Evolutionary conservation across 805 yeast species (phyloP), one percentile per base, ranked within the genome.

Genomic region (Candida coquimbonensis): DNA sequence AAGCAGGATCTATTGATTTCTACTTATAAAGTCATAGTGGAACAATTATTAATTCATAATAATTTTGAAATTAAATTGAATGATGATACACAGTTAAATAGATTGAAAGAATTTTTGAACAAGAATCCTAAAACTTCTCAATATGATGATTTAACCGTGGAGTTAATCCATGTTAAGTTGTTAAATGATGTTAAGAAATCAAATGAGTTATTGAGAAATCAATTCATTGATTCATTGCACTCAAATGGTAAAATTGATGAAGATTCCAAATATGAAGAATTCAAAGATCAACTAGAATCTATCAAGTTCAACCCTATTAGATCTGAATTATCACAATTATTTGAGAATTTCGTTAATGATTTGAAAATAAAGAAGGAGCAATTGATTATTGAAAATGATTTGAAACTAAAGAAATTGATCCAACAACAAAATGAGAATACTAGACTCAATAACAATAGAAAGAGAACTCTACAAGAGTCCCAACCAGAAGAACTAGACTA

Each of bases 11-110:
- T 80, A 44, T 56, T 70, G 2, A 58, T 85, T 39, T 74, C 73
- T 48, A 78, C 80, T 21, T 78, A 80, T 56, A 76, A 76, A 44
- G 87, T 81, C 43, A 62, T 82, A 37, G 75, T 80, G 1, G 75
- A 75, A 42, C 80, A 75, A 50, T 60, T 74, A 7, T 53, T 82
- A 27, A 62, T 71, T 6, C 73, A 70, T 31, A 54, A 59, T 7
- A 54, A 59, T 8, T 54, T 56, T 43, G 46, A 57, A 11, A 14
- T 44, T 16, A 16, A 36, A 26, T 52, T 66, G 48, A 45, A 43
- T 8, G 51, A 54, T 14, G 53, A 57, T 37, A 52, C 32, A 17
- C 54, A 53, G 19, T 38, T 49, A 14, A 7, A 3, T 0, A 21
- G 38, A 21, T 46, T 65, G 5, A 49, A 36, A n/a, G 35, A 45